Percentiles rank a stretch among this genome's conserved stretches.
Evolutionary conservation across 2,329 filamentous ascomycete genomes (phyloP).

Genomic region (Colletotrichum sp.): DNA sequence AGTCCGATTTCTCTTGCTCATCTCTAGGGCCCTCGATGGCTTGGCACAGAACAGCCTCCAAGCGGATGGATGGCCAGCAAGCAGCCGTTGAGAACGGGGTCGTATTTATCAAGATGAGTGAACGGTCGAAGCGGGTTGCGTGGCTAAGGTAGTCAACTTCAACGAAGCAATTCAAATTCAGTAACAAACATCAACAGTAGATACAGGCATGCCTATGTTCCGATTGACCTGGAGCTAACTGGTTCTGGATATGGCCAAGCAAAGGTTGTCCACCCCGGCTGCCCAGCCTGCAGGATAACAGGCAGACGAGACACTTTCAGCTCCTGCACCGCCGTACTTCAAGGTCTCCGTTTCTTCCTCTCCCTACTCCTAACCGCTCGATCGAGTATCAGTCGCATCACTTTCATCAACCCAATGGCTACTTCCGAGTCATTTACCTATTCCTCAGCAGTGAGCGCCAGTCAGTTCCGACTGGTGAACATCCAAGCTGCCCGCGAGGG

Average conservation of each 20-base stretch:
- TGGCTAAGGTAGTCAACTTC: not conserved
- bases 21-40: accelerated
- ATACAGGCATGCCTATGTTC: not conserved
- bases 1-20: not conserved
- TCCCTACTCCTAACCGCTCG: no score
- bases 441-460: not conserved
- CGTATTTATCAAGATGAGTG: accelerated
- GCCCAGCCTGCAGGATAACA: not conserved
- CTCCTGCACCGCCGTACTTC: not conserved
- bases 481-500: not conserved
- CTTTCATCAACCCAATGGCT: accelerated
- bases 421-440: not conserved
- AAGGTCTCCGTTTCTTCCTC: not conserved
- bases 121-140: accelerated
- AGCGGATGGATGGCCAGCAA: not conserved
- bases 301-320: not conserved
- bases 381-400: not conserved
- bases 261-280: not conserved
- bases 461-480: not conserved
- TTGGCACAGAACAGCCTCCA: not conserved
- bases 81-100: not conserved
- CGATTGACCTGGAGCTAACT: not conserved
- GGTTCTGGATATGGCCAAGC: not conserved
- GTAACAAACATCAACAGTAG: not conserved
- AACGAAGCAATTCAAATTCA: not conserved